Conservation (phyloP, 768 basidiomycete species). For the Amanita polypyramis region DNA sequence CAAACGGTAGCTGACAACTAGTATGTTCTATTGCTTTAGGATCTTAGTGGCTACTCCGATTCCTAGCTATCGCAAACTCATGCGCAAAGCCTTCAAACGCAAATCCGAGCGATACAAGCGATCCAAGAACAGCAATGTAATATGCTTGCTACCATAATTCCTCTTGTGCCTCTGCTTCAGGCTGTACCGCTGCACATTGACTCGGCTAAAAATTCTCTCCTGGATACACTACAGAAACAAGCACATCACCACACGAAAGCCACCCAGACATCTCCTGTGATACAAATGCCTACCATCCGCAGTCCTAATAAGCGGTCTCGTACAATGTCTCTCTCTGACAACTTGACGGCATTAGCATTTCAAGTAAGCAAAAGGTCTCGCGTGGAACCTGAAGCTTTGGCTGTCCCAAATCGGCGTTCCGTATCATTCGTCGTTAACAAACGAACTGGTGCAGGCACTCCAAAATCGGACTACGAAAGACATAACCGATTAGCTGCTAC, state of each 20-base stretch:
- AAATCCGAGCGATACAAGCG: conserved; percentile 44
- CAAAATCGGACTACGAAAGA: neutral
- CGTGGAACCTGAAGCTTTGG: neutral
- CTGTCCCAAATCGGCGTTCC: neutral
- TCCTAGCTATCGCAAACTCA: conserved; percentile 37
- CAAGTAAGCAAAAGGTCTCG: conserved; percentile 10
- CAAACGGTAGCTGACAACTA: conserved; percentile 30
- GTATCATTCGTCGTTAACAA: neutral
- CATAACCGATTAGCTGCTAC: too few species aligned
- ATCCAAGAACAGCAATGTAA: conserved; percentile 54
- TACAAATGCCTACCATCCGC: neutral
- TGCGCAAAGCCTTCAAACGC: conserved; percentile 36
- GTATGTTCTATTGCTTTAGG: neutral
- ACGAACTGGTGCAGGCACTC: neutral
- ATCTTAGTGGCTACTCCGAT: neutral
- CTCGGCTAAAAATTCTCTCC: conserved; percentile 22
- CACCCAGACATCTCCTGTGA: conserved; percentile 1
- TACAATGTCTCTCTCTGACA: conserved; percentile 10
- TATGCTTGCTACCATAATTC: conserved; percentile 42
- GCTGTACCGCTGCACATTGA: conserved; percentile 49
- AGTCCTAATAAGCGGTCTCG: conserved; percentile 14
- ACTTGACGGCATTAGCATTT: conserved; percentile 4
- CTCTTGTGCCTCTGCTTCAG: conserved; percentile 53
- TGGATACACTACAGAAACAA: conserved; percentile 19
- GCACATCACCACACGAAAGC: conserved; percentile 6